Evolutionary conservation across 441 rosid species (phyloP), one percentile per base, ranked within the genome.

Genomic region (Syzygium syzygioides): DNA sequence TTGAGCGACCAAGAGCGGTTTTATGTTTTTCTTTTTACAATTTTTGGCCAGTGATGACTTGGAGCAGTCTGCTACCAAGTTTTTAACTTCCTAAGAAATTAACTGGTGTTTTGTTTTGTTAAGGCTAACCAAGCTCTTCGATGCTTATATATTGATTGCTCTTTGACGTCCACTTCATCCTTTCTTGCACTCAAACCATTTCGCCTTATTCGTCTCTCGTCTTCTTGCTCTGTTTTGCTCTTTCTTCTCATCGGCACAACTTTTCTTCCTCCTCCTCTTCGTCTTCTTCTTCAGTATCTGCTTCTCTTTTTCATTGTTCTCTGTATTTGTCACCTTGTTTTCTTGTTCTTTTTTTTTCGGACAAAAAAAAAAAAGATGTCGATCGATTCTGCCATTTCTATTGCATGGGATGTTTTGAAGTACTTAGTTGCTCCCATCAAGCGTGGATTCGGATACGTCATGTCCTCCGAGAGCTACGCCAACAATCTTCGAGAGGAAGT

Each of bases 401-500:
- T 15, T n/a, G 71, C 5, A 62, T 30, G 71, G 37, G 37, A 30
- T 15, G 23, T 64, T 4, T 64, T 17, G 1, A 66, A 32, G 25
- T 4, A 5, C 1, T 0, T 4, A 15, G 18, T 32, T 66, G 45
- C 0, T 32, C 41, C 79, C 1, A 1, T 30, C 41, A 32, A 66
- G 79, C 79, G 23, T 4, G 0, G 0, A 66, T 32, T 66, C 12
- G 6, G 5, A 4, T 66, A 17, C 6, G 41, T 64, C 12, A 64
- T 64, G 71, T n/a, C 19, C 71, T 64, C 76, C 37, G 0, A 64
- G 37, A 64, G 76, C 19, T 64, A 64, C 11, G 37, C 11, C 20
- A 0, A 30, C 2, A 9, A 15, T 64, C 76, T 64, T 7, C 37
- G 0, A 5, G 0, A 0, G 41, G 76, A 30, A 30, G 76, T 17